Base-by-base conservation (phyloP, 1,284 basidiomycete genomes). In the Puccinia novopanici region DNA sequence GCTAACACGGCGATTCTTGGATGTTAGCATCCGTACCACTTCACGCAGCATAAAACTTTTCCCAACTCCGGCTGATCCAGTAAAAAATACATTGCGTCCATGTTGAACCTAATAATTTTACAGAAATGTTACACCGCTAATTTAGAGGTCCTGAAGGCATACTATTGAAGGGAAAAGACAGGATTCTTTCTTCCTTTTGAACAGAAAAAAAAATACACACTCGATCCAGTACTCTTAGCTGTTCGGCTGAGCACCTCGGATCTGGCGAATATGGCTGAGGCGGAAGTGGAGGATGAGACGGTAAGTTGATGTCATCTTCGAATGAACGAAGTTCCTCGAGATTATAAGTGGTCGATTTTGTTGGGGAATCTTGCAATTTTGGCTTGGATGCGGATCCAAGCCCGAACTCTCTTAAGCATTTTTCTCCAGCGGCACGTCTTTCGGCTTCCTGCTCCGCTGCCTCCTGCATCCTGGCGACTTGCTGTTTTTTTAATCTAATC, bases 41-140 rank as follows among this genome's bases (percentile, higher is more conserved):
- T 78, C 76, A 48, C 42, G 65, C 12, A 78, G 45, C 65, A 78
- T 59, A 34, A 78, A 78, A 78, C 76, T 78, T 71, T 78, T 78
- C 5, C 76, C 76, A 8, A 78, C 76, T 55, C 76, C 76, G 6
- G 76, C 76, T 27, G 76, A 78, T 40, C 76, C 76, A 57, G 76
- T 78, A 34, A 78, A 78, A 52, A 78, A 78, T 42, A 78, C 76
- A 78, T 78, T 78, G 48, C 54, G 65, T 27, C 76, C 76, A 30
- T 45, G 40, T 63, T 67, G 67, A 27, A 77, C 75, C 75, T 77
- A 55, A 24, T 22, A 42, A 68, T 42, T 68, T 55, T 45, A 24
- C 24, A 40, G 17, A 67, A 52, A 52, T 15, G 4, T 12, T 52
- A 17, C 50, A 52, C 10, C 34, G 34, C 24, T 68, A 19, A 19